Percentiles rank a stretch among this genome's conserved stretches.
These are phyloP conservation scores for Aspergillus piperis DNA, from an alignment of 2,329 filamentous ascomycete species.

Conservation along the genomic window DNA sequence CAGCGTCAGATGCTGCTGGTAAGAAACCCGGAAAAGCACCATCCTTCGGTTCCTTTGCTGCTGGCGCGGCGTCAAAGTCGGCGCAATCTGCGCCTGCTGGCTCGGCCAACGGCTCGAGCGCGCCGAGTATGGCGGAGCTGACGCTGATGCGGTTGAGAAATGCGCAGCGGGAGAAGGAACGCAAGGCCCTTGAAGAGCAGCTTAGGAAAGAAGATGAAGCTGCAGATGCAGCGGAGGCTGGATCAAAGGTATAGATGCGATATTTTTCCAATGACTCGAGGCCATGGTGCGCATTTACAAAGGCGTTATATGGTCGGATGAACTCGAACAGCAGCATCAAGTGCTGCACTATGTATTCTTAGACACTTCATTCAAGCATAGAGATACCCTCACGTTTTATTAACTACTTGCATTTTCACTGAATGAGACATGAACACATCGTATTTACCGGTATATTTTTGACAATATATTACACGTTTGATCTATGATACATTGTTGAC, in stretches of 20 bases:
- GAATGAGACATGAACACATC: background rate
- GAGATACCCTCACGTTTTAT: slow-evolving; percentile 17
- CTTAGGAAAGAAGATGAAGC: slow-evolving; percentile 52
- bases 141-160: slow-evolving; percentile 61
- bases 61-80: slow-evolving; percentile 29
- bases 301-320: background rate
- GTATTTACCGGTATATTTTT: background rate
- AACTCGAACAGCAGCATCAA: background rate
- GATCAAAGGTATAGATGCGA: slow-evolving; percentile 11
- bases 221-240: slow-evolving; percentile 38
- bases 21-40: slow-evolving; percentile 37
- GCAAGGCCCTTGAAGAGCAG: slow-evolving; percentile 55
- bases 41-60: slow-evolving; percentile 46
- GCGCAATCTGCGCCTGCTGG: slow-evolving; percentile 30
- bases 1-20: slow-evolving; percentile 17
- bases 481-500: slow-evolving; percentile 10
- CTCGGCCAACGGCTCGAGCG: slow-evolving; percentile 28
- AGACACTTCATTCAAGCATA: slow-evolving; percentile 7
- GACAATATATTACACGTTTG: slow-evolving; percentile 24
- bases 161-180: slow-evolving; percentile 57
- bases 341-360: background rate
- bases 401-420: background rate
- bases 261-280: background rate
- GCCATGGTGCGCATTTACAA: background rate
- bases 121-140: slow-evolving; percentile 47